Percentiles rank a stretch among this genome's conserved stretches.
phyloP scores from a whole-genome alignment of 208 protist species.

The Acanthamoeba healyi region DNA sequence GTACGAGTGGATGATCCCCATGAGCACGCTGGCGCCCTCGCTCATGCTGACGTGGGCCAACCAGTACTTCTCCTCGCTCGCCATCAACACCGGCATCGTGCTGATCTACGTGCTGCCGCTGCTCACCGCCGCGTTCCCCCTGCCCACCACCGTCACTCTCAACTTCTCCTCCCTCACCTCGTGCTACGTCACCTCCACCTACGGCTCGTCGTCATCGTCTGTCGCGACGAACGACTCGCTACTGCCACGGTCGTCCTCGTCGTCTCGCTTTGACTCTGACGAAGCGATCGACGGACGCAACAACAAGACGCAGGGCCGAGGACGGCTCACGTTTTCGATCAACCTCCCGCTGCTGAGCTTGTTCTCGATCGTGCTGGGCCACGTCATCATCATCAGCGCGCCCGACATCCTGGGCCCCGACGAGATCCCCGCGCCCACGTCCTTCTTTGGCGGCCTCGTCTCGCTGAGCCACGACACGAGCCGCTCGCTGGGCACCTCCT shows the following conservation, averaged over 20 bases:
- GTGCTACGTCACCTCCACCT: neutral
- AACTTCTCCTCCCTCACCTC: slow-evolving; percentile 4
- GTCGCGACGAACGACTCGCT: neutral
- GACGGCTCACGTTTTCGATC: neutral
- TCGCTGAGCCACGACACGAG: neutral
- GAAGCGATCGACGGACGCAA: neutral
- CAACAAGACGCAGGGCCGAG: neutral
- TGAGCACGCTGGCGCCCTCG: slow-evolving; percentile 52
- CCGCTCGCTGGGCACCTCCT: slow-evolving; percentile 33
- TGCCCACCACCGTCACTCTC: slow-evolving; percentile 38
- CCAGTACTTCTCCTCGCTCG: slow-evolving; percentile 65
- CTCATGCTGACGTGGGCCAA: slow-evolving; percentile 64
- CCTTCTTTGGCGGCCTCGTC: slow-evolving; percentile 45
- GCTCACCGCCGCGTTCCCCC: slow-evolving; percentile 27
- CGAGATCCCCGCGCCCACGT: slow-evolving; percentile 38
- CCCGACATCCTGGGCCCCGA: slow-evolving; percentile 32
- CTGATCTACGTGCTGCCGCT: slow-evolving; percentile 66
- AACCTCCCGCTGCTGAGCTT: slow-evolving; percentile 64
- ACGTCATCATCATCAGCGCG: slow-evolving; percentile 42
- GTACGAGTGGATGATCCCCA: slow-evolving; percentile 61
- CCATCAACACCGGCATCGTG: slow-evolving; percentile 70
- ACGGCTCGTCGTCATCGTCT: neutral
- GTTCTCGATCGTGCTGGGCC: slow-evolving; percentile 34
- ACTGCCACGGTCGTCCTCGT: too few relatives aligned
- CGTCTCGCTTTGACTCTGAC: neutral